Evolutionary conservation across 106 monocot genomes (phyloP), one percentile per base, ranked within the genome.

Genomic region (Hemerocallis citrina): DNA sequence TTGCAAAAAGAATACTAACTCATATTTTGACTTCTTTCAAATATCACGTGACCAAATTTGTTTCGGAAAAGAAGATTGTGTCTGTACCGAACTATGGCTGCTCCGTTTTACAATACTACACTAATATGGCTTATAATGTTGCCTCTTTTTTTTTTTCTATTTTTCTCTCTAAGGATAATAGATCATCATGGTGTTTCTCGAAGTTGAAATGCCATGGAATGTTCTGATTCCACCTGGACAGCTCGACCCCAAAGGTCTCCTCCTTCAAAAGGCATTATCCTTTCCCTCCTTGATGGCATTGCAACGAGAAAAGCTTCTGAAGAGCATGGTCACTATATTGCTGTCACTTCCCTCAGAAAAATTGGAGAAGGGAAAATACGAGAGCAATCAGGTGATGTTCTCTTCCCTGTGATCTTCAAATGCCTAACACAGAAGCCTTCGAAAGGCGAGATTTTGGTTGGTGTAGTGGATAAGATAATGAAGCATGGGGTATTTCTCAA

Each of bases 401-500:
- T 88, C 6, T 93, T 89, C 58, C 89, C 81, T 0, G 81, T 85
- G 6, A 72, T 29, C 4, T 82, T 89, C 79, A 77, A 28, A 9
- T 85, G 85, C 36, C 51, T 89, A 36, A 79, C 79, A 17, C 63
- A 72, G 40, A 82, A 89, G 51, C 93, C 93, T 6, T 65, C 38
- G 17, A 82, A 72, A 42, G 89, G 93, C 14, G 89, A 89, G 76
- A 57, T 93, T 25, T 41, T 93, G 24, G 64, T 72, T 10, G 89
- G 89, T 19, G 49, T 16, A 0, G 77, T 79, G 11, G 74, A 82
- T 33, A 85, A 68, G 69, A 73, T 93, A 10, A 47, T 93, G 9
- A 81, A 79, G 61, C 81, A 79, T 5, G 89, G 93, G 0, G 29
- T 93, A 14, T 78, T 89, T 33, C 71, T 93, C 17, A 89, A 82